Percentiles rank a stretch among this genome's conserved stretches.
phyloP scores from a whole-genome alignment of 495 filamentous ascomycete species.

The Neurospora sp. region DNA sequence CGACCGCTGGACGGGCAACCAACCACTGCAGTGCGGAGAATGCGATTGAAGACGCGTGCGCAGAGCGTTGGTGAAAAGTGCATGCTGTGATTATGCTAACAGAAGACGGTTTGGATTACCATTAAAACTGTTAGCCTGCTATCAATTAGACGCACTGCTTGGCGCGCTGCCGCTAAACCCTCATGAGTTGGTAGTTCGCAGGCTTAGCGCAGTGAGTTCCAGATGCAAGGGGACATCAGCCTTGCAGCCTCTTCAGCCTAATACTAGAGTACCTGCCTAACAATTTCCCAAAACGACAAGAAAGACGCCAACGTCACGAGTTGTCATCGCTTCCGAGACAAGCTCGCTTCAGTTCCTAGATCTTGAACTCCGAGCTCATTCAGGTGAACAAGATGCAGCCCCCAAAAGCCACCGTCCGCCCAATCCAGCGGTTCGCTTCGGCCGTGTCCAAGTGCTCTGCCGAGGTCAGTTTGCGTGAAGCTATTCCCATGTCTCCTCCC shows the following conservation, averaged over 20 bases:
- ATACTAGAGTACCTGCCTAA: not conserved
- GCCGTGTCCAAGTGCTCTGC: conserved; percentile 72
- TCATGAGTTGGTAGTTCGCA: no score
- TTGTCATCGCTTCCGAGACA: no score
- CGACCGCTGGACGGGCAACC: not conserved
- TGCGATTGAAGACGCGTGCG: not conserved
- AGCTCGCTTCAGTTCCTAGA: no score
- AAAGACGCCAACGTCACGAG: not conserved
- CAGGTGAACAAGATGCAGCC: conserved; percentile 10
- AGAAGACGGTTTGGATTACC: fast-evolving
- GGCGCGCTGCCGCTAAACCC: not conserved
- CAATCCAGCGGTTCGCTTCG: conserved; percentile 81
- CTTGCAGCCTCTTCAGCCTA: not conserved
- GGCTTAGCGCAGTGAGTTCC: not conserved
- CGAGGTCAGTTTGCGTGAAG: conserved; percentile 48
- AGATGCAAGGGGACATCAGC: not conserved
- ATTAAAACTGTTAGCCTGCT: not conserved
- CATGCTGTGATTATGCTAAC: not conserved
- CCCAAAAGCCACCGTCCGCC: conserved; percentile 33
- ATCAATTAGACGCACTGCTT: not conserved
- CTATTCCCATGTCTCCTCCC: not conserved
- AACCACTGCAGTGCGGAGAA: not conserved
- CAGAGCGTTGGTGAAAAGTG: not conserved
- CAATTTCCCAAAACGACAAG: not conserved
- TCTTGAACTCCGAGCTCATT: no score